Conservation (phyloP, 371 early-diverging fungal species). For the Haplosporangium sp. region DNA sequence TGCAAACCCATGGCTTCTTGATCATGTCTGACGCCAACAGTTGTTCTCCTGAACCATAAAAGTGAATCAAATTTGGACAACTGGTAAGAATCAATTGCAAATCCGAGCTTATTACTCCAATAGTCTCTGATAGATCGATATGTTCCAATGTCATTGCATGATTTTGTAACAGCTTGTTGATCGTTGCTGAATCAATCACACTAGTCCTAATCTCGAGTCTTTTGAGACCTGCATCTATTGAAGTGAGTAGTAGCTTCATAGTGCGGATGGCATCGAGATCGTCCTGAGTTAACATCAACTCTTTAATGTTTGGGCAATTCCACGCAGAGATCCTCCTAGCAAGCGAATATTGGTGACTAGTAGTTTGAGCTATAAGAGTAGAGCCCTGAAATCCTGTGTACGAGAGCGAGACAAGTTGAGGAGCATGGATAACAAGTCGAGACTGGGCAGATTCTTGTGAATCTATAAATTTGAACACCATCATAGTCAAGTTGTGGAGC, state of each 20-base stretch:
- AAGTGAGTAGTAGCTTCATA: not conserved
- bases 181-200: not conserved
- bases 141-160: not conserved
- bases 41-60: not conserved
- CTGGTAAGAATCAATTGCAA: conserved; percentile 4
- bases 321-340: not conserved
- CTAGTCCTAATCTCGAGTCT: not conserved
- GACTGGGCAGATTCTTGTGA: not conserved
- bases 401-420: not conserved
- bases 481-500: not conserved
- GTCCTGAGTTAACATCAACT: not conserved
- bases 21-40: not conserved
- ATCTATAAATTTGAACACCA: not conserved
- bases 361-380: not conserved
- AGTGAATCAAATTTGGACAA: conserved; percentile 3
- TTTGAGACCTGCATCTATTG: not conserved
- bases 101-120: not conserved
- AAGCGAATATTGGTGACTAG: not conserved
- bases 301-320: conserved; percentile 7
- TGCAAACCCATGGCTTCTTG: conserved; percentile 3
- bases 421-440: not conserved
- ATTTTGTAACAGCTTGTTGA: not conserved
- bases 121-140: not conserved
- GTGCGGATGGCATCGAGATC: not conserved
- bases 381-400: not conserved